phyloP scores from a whole-genome alignment of 495 filamentous ascomycete genomes.

The Amorphotheca resinae region DNA sequence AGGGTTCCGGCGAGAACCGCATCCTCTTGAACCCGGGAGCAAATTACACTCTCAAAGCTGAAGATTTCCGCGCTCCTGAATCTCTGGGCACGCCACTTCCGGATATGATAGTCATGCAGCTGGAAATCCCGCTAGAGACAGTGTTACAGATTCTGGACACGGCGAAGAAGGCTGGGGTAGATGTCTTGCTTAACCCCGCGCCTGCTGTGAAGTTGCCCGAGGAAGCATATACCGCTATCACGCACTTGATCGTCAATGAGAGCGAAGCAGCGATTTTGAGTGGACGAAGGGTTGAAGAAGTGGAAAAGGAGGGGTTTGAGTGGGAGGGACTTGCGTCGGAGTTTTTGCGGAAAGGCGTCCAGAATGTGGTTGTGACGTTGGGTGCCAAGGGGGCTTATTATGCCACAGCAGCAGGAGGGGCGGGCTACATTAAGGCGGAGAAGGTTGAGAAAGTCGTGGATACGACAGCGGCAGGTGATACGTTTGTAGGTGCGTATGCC shows the following conservation, averaged over 20 bases:
- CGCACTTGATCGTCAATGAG: constrained; percentile 81
- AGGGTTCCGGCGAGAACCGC: constrained; percentile 68
- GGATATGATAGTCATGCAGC: constrained; percentile 70
- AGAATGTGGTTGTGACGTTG: constrained; percentile 70
- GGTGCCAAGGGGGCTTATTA: constrained; percentile 68
- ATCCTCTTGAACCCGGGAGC: constrained; percentile 75
- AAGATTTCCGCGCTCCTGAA: constrained; percentile 21
- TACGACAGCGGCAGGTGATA: constrained; percentile 91
- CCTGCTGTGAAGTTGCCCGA: constrained; percentile 60
- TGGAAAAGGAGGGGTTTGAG: constrained; percentile 35
- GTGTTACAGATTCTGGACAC: constrained; percentile 50
- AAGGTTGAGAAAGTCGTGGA: constrained; percentile 64
- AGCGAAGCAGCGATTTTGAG: constrained; percentile 71
- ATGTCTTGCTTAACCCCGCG: constrained; percentile 66
- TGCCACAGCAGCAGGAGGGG: constrained; percentile 31
- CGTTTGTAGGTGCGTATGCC: constrained; percentile 83
- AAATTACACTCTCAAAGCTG: constrained; percentile 38
- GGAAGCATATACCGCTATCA: constrained; percentile 53
- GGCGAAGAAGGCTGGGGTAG: constrained; percentile 36
- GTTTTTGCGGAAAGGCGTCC: constrained; percentile 57
- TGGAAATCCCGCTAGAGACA: constrained; percentile 69
- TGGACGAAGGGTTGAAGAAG: constrained; percentile 27
- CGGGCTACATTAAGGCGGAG: constrained; percentile 37
- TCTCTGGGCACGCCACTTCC: constrained; percentile 36
- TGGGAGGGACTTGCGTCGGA: constrained; percentile 33